Evolutionary conservation across 345 rosid species (phyloP).

Genomic region (Brassica nigra): DNA sequence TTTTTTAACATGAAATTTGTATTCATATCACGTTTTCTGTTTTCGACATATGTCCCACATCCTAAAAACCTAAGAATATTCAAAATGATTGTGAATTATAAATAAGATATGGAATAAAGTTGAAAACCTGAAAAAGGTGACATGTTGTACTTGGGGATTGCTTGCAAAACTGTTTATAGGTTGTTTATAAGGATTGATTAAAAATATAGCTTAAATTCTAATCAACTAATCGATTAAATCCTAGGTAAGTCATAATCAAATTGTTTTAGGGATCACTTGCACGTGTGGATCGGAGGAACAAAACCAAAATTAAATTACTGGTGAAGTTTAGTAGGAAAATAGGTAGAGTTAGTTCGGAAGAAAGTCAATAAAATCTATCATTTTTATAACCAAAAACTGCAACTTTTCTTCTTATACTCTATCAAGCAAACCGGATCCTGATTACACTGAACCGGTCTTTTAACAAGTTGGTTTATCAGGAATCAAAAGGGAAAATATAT

Average conservation of each 20-base stretch:
- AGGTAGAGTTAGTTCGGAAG: conserved; percentile 31
- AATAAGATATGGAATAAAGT: background rate
- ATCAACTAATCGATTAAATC: conserved; percentile 33
- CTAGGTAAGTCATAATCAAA: conserved; percentile 28
- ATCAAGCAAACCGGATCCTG: background rate
- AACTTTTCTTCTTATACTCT: background rate
- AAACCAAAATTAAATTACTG: conserved; percentile 29
- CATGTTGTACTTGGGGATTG: conserved; percentile 28
- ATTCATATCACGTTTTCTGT: background rate
- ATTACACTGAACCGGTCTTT: background rate
- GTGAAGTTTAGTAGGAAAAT: conserved; percentile 43
- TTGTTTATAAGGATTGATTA: conserved; percentile 29
- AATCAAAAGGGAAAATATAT: background rate
- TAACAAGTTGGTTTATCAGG: background rate
- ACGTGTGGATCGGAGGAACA: conserved; percentile 35
- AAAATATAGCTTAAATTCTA: conserved; percentile 29
- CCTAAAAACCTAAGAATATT: background rate
- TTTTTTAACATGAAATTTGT: background rate
- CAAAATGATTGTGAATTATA: background rate
- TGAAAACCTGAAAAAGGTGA: conserved; percentile 17
- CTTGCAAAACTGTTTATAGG: conserved; percentile 29
- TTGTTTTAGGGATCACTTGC: conserved; percentile 28
- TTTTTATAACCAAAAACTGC: background rate
- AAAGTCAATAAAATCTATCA: conserved; percentile 12
- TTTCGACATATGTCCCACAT: background rate